These are phyloP conservation scores for Trichoderma guizhouense DNA, from an alignment of 2,329 filamentous ascomycete species.

Conservation along the genomic window DNA sequence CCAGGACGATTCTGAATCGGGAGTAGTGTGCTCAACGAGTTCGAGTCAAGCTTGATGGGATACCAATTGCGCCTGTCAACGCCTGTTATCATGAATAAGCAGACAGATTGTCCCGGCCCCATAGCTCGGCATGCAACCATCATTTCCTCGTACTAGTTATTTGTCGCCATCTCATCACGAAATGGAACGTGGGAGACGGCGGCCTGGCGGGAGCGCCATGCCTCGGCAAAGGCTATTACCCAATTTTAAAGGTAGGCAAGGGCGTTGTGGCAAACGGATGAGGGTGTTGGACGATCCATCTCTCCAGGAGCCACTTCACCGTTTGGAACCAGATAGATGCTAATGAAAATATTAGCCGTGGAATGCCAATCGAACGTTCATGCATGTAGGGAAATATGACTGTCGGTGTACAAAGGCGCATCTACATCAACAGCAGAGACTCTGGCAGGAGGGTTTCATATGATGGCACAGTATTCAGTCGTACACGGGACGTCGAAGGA, in stretches of 20 bases:
- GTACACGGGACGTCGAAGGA: constrained; percentile 28
- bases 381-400: neutral
- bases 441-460: constrained; percentile 26
- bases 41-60: constrained; percentile 12
- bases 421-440: neutral
- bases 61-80: neutral
- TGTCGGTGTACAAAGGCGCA: neutral
- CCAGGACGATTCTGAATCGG: constrained; percentile 2
- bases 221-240: neutral
- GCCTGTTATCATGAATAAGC: neutral
- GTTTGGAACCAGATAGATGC: neutral
- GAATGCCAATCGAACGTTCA: neutral
- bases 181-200: neutral
- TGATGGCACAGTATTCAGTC: constrained; percentile 30
- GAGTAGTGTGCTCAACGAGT: neutral
- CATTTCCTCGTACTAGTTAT: neutral
- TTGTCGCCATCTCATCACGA: neutral
- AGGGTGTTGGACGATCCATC: neutral
- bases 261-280: neutral
- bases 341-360: neutral
- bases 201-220: neutral
- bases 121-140: neutral
- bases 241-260: neutral
- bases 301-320: neutral
- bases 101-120: constrained; percentile 5